Evolutionary conservation across 163 green algal genomes (phyloP).

Genomic region (Chlorella variabilis): DNA sequence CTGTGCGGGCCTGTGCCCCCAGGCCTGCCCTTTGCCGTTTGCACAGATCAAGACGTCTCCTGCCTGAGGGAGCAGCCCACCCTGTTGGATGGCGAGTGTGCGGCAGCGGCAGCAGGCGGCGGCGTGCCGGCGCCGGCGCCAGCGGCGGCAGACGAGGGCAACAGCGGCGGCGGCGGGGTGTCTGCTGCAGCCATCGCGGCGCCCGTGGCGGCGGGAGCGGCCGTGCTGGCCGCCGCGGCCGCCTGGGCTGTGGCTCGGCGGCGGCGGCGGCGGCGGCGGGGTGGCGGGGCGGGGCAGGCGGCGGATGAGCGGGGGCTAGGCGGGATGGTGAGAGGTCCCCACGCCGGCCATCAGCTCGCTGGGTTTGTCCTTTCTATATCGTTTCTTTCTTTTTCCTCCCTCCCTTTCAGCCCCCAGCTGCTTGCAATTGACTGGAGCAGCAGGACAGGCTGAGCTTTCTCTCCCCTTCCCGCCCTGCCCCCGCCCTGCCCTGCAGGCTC

Average conservation of each 20-base stretch:
- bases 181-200: conserved; percentile 11
- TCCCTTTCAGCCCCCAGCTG: too few species aligned
- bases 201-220: conserved; percentile 2
- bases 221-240: neutral
- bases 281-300: neutral
- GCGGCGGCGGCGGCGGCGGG: conserved; percentile 5
- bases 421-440: too few species aligned
- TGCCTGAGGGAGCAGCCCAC: neutral
- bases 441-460: too few species aligned
- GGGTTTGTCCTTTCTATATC: too few species aligned
- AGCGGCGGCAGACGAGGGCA: neutral
- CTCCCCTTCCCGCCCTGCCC: too few species aligned
- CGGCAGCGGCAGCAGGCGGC: neutral
- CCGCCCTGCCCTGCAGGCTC: neutral
- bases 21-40: conserved; percentile 24
- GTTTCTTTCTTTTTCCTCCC: too few species aligned
- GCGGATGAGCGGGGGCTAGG: too few species aligned
- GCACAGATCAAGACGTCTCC: conserved; percentile 4
- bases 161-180: conserved; percentile 4
- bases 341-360: too few species aligned
- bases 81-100: neutral
- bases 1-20: conserved; percentile 24
- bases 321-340: too few species aligned
- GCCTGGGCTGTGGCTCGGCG: neutral
- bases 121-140: neutral